Conservation (phyloP, 2,329 filamentous ascomycete genomes). For the Colletotrichum sp. region DNA sequence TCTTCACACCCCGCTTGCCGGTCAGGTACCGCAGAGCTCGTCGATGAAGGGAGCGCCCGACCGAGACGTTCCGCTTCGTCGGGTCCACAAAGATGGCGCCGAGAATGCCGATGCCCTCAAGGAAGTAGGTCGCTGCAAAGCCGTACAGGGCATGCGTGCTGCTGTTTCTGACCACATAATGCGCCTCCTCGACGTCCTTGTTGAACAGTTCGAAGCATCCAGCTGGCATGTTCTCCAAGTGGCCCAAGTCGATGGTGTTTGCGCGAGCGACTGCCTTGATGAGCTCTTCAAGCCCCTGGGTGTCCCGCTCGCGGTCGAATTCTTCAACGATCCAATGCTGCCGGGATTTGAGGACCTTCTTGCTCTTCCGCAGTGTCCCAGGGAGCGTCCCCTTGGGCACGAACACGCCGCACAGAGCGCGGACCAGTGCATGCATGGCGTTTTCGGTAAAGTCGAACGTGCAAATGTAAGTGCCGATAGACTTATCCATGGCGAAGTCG, state of each 20-base stretch:
- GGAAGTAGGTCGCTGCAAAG: slow-evolving; percentile 88
- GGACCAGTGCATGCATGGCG: slow-evolving; percentile 82
- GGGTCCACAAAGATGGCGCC: slow-evolving; percentile 92
- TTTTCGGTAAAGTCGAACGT: slow-evolving; percentile 97
- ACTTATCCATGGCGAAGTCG: slow-evolving; percentile 92
- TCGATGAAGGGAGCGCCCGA: slow-evolving; percentile 88
- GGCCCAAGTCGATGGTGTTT: slow-evolving; percentile 69
- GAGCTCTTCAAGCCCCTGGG: slow-evolving; percentile 75
- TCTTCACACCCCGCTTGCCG: slow-evolving; percentile 75
- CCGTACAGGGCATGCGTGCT: slow-evolving; percentile 91
- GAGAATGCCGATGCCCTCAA: slow-evolving; percentile 75
- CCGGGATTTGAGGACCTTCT: slow-evolving; percentile 85
- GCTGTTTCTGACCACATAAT: slow-evolving; percentile 93
- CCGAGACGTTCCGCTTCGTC: slow-evolving; percentile 82
- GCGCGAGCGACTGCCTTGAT: slow-evolving; percentile 73
- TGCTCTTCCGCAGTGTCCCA: slow-evolving; percentile 83
- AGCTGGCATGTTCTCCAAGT: slow-evolving; percentile 72
- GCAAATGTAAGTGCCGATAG: slow-evolving; percentile 91
- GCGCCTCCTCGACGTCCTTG: slow-evolving; percentile 75
- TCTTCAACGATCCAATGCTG: slow-evolving; percentile 95
- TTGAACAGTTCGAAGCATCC: slow-evolving; percentile 78
- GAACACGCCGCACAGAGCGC: slow-evolving; percentile 81
- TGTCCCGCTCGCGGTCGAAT: slow-evolving; percentile 82
- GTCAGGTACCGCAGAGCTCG: slow-evolving; percentile 77
- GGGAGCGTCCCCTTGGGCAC: slow-evolving; percentile 64